phyloP scores from a whole-genome alignment of 1,284 basidiomycete species.

The Ganoderma sinense region DNA sequence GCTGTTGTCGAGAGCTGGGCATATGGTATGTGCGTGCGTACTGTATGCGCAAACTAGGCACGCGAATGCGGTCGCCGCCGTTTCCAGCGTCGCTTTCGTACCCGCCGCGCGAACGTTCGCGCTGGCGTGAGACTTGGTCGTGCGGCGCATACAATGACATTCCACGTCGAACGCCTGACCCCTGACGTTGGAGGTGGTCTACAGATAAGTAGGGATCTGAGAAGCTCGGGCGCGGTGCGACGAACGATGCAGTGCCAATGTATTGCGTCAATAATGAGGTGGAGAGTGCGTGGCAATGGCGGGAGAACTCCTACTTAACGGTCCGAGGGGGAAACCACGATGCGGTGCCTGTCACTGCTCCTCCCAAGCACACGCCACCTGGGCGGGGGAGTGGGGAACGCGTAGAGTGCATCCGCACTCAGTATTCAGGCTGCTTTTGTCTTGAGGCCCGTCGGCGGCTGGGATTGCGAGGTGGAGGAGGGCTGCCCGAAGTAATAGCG shows the following conservation, averaged over 20 bases:
- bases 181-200: no score
- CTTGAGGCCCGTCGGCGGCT: conserved; percentile 1
- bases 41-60: neutral
- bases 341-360: neutral
- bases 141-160: neutral
- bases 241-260: neutral
- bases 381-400: neutral
- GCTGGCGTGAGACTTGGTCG: neutral
- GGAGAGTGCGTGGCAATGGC: neutral
- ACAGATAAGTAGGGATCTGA: neutral
- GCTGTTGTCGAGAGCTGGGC: neutral
- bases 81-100: neutral
- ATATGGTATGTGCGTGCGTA: neutral
- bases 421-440: conserved; percentile 11
- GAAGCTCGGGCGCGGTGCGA: neutral
- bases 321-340: neutral
- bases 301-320: neutral
- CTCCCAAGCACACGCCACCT: neutral
- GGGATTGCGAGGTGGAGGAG: neutral
- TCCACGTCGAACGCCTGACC: neutral
- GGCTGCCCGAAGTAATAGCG: conserved; percentile 47
- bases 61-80: neutral
- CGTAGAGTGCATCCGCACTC: neutral
- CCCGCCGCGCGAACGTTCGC: neutral
- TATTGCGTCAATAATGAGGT: neutral